These are phyloP conservation scores for Allantophomopsis lycopodina DNA, from an alignment of 2,329 filamentous ascomycete genomes.

Conservation along the genomic window DNA sequence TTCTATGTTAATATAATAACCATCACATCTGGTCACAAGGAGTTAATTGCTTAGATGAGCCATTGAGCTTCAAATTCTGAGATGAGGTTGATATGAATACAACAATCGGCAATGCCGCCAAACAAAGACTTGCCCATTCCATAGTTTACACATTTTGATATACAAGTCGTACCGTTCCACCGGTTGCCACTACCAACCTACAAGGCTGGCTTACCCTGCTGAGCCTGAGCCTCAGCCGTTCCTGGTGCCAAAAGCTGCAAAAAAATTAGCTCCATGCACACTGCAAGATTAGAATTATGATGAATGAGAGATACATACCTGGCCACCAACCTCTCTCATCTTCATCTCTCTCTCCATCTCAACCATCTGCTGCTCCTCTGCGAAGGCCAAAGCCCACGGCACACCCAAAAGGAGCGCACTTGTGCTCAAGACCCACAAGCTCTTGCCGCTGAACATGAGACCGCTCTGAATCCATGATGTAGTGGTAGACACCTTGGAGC, in stretches of 20 bases:
- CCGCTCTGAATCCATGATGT: conserved; percentile 43
- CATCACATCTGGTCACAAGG: no score
- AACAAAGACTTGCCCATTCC: no score
- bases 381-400: conserved; percentile 83
- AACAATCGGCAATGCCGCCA: conserved; percentile 8
- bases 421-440: conserved; percentile 82
- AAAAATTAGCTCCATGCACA: conserved; percentile 1
- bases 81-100: conserved; percentile 19
- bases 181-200: conserved; percentile 1
- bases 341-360: conserved; percentile 97
- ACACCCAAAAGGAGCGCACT: conserved; percentile 82
- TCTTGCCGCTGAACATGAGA: conserved; percentile 65
- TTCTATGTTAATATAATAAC: no score
- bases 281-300: conserved; percentile 4
- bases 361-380: conserved; percentile 90
- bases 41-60: no score
- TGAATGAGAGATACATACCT: conserved; percentile 33
- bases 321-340: conserved; percentile 84
- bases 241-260: conserved; percentile 10
- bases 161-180: background rate
- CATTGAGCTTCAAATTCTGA: conserved; percentile 4
- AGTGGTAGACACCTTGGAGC: conserved; percentile 40
- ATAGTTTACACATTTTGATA: background rate
- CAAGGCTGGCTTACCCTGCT: conserved; percentile 14
- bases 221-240: conserved; percentile 2